Evolutionary conservation across 169 alveolate species (phyloP).

Genomic region (Plasmodium gaboni): DNA sequence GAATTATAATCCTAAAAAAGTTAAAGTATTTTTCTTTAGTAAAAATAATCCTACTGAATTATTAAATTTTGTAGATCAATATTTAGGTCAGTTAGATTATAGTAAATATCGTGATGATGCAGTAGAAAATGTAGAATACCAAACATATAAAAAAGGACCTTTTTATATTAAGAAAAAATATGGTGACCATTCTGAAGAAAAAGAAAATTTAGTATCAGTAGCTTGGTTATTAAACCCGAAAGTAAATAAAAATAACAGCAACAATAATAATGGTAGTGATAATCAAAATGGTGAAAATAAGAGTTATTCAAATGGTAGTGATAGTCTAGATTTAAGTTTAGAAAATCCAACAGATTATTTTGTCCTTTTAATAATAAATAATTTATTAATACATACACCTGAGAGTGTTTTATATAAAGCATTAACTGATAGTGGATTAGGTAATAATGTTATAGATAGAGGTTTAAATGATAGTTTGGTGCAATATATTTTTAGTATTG

Average conservation of each 20-base stretch:
- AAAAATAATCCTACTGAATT: constrained; percentile 80
- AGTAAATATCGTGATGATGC: constrained; percentile 65
- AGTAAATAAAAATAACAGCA: background rate
- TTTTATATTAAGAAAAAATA: constrained; percentile 47
- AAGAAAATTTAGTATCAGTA: constrained; percentile 68
- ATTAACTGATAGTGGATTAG: constrained; percentile 76
- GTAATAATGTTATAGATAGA: constrained; percentile 80
- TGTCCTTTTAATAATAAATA: constrained; percentile 55
- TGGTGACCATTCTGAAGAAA: constrained; percentile 69
- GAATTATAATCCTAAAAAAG: constrained; percentile 88
- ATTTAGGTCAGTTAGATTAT: constrained; percentile 45
- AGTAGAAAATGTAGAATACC: constrained; percentile 63
- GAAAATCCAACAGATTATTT: constrained; percentile 61
- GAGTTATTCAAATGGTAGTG: background rate
- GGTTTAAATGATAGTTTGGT: constrained; percentile 77
- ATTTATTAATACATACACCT: constrained; percentile 45
- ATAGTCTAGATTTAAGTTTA: constrained; percentile 53
- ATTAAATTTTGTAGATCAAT: constrained; percentile 82
- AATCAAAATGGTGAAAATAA: too few relatives aligned
- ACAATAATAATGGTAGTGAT: too few relatives aligned
- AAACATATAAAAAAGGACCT: constrained; percentile 65
- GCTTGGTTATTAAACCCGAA: constrained; percentile 71
- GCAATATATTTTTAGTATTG: constrained; percentile 51
- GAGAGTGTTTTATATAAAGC: constrained; percentile 73
- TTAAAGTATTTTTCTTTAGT: constrained; percentile 85